A percentile compares a stretch with the other conserved stretches of the same genome.
Conservation (phyloP, 345 rosid species). For the Ceriops decandra region DNA sequence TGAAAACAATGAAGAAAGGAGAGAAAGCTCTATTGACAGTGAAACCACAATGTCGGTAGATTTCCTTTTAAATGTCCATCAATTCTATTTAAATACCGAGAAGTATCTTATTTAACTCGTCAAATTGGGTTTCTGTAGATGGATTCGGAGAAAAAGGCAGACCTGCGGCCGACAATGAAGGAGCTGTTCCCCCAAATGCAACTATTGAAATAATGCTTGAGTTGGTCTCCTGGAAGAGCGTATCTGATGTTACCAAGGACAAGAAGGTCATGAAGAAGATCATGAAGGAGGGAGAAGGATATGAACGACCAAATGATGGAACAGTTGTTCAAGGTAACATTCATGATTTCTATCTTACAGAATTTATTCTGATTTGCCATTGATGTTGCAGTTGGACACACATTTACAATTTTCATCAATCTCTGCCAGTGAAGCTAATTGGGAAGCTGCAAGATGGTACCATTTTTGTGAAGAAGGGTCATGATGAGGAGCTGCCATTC, state of each 20-base stretch:
- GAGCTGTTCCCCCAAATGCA: constrained; percentile 82
- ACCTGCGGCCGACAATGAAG: constrained; percentile 43
- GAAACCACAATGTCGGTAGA: constrained; percentile 61
- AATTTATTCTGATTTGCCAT: background rate
- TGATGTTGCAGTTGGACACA: background rate
- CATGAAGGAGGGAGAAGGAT: constrained; percentile 84
- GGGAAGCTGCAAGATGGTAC: constrained; percentile 87
- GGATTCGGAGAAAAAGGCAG: constrained; percentile 93
- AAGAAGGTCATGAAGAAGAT: constrained; percentile 76
- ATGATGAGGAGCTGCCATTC: constrained; percentile 53
- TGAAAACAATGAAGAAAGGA: constrained; percentile 88
- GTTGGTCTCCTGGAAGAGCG: constrained; percentile 83
- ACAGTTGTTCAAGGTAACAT: constrained; percentile 56
- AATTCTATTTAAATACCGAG: background rate
- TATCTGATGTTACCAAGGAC: constrained; percentile 75
- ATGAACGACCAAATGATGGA: constrained; percentile 83
- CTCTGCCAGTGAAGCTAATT: constrained; percentile 66
- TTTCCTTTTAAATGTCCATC: no score
- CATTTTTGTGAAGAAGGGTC: constrained; percentile 70
- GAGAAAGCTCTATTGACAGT: constrained; percentile 76
- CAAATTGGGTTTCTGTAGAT: constrained; percentile 15
- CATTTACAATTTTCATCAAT: background rate
- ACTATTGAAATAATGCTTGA: constrained; percentile 52
- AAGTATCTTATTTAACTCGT: background rate
- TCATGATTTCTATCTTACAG: background rate